Percentiles rank a stretch among this genome's conserved stretches.
Evolutionary conservation across 345 rosid species (phyloP).

Genomic region (Syzygium aqueum): DNA sequence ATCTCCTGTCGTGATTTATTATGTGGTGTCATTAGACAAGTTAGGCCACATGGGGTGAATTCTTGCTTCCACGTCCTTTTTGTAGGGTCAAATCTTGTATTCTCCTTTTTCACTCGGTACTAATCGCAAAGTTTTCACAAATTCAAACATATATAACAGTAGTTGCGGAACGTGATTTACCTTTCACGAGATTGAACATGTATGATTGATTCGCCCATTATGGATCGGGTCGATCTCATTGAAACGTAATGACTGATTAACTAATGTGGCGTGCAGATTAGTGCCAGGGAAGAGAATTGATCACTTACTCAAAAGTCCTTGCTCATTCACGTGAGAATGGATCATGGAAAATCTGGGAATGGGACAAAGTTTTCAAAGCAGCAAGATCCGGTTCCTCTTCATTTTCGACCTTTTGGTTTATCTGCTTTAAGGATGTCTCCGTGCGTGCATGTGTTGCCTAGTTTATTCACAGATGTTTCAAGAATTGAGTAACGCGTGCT

Average conservation of each 20-base stretch:
- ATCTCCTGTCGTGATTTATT: background rate
- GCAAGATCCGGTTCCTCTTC: background rate
- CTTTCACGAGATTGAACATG: background rate
- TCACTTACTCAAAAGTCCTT: background rate
- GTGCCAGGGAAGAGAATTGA: background rate
- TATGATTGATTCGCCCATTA: background rate
- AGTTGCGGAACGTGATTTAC: background rate
- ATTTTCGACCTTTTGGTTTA: background rate
- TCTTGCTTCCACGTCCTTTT: constrained; percentile 15
- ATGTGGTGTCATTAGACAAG: constrained; percentile 8
- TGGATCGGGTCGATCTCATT: background rate
- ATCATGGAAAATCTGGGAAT: background rate
- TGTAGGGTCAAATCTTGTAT: background rate
- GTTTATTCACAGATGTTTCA: background rate
- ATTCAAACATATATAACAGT: background rate
- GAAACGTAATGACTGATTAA: background rate
- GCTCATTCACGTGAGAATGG: background rate
- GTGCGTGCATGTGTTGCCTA: background rate
- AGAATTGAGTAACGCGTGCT: background rate
- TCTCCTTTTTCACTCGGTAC: background rate
- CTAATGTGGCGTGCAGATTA: background rate
- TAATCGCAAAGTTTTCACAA: background rate
- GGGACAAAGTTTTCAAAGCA: background rate
- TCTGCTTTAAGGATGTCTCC: background rate
- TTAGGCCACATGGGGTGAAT: constrained; percentile 16